phyloP scores from a whole-genome alignment of 2,329 filamentous ascomycete species.

The Xylariaceae sp. region DNA sequence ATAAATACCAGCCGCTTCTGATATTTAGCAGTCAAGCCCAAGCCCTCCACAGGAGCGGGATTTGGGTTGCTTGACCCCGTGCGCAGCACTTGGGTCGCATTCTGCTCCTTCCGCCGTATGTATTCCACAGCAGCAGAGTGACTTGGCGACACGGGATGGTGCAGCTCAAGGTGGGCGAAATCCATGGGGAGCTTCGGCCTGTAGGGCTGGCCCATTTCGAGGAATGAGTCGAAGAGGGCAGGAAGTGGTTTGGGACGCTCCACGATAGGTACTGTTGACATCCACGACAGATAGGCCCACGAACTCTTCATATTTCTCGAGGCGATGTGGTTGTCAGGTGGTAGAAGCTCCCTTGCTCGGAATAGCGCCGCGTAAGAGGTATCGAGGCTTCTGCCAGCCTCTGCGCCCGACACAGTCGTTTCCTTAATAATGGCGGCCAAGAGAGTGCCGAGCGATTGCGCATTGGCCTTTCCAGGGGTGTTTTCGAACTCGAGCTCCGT shows the following conservation, averaged over 20 bases:
- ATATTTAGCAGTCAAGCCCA: neutral
- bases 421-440: slow-evolving; percentile 32
- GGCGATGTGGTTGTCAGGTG: slow-evolving; percentile 25
- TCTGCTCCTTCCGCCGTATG: slow-evolving; percentile 23
- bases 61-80: slow-evolving; percentile 3
- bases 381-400: slow-evolving; percentile 35
- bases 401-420: slow-evolving; percentile 18
- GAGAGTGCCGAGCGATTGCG: slow-evolving; percentile 30
- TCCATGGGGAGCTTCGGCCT: slow-evolving; percentile 33
- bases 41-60: no score
- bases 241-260: slow-evolving; percentile 37
- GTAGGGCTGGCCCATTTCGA: slow-evolving; percentile 34
- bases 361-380: slow-evolving; percentile 41
- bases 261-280: slow-evolving; percentile 43
- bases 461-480: slow-evolving; percentile 9
- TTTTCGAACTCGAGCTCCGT: slow-evolving; percentile 12
- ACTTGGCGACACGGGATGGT: slow-evolving; percentile 45
- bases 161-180: slow-evolving; percentile 45
- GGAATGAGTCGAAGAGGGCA: slow-evolving; percentile 44
- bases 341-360: slow-evolving; percentile 36
- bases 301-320: slow-evolving; percentile 30
- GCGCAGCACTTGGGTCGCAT: slow-evolving; percentile 1
- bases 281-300: slow-evolving; percentile 44
- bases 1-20: slow-evolving; percentile 13
- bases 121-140: slow-evolving; percentile 39